phyloP scores from a whole-genome alignment of 371 early-diverging fungal genomes.

The Lichtheimia ramosa region DNA sequence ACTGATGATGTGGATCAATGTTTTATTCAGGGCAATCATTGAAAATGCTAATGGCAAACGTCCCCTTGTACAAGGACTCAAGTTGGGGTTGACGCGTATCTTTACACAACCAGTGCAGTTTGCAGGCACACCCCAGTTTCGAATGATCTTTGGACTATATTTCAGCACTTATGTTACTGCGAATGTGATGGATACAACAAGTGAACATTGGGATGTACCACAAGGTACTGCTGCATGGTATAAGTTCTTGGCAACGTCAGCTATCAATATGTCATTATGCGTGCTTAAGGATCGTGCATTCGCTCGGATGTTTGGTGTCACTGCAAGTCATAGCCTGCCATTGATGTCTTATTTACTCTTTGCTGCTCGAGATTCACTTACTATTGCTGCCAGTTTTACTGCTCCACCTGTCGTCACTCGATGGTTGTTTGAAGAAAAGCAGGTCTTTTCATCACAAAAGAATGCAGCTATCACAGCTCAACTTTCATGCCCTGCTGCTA shows the following conservation, averaged over 20 bases:
- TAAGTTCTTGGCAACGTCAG: constrained; percentile 61
- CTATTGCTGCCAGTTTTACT: constrained; percentile 69
- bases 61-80: constrained; percentile 42
- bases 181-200: constrained; percentile 56
- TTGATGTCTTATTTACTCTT: constrained; percentile 52
- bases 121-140: constrained; percentile 43
- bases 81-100: constrained; percentile 37
- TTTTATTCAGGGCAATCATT: constrained; percentile 56
- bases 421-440: constrained; percentile 20
- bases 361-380: constrained; percentile 61
- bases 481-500: constrained; percentile 53
- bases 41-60: constrained; percentile 61
- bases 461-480: constrained; percentile 46
- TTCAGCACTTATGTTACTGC: constrained; percentile 60
- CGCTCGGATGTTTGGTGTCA: constrained; percentile 59
- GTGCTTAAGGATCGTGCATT: constrained; percentile 64
- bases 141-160: constrained; percentile 57
- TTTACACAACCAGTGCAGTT: constrained; percentile 47
- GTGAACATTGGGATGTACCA: constrained; percentile 35
- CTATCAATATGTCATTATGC: constrained; percentile 57
- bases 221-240: constrained; percentile 29
- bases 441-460: constrained; percentile 13
- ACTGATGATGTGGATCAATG: not conserved
- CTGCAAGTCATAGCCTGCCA: constrained; percentile 50
- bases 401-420: constrained; percentile 49